phyloP scores from a whole-genome alignment of 2,329 filamentous ascomycete genomes.

The Epicoccum nigrum region DNA sequence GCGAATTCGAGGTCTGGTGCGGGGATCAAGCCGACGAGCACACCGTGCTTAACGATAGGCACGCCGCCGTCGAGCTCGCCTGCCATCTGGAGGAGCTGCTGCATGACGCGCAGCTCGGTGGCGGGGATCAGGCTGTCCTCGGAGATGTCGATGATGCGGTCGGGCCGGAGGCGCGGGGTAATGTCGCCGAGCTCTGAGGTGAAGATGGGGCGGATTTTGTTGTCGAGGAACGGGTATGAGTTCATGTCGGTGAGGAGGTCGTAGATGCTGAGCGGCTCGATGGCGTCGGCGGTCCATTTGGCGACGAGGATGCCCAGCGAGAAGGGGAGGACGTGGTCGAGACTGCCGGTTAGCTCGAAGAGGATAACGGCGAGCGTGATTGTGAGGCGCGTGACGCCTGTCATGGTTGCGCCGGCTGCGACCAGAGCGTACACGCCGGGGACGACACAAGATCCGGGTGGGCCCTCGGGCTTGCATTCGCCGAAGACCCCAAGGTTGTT shows the following conservation, averaged over 20 bases:
- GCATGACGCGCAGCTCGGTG: constrained; percentile 75
- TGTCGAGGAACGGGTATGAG: constrained; percentile 95
- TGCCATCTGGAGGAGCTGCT: constrained; percentile 79
- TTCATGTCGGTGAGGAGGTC: constrained; percentile 97
- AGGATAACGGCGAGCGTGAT: constrained; percentile 94
- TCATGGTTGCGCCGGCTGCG: constrained; percentile 96
- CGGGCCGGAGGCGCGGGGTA: constrained; percentile 73
- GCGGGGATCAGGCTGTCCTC: constrained; percentile 81
- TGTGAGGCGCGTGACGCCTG: constrained; percentile 89
- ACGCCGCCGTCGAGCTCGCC: constrained; percentile 93
- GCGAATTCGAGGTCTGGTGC: constrained; percentile 93
- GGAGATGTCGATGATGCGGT: constrained; percentile 87
- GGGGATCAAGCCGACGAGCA: constrained; percentile 89
- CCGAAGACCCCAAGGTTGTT: constrained; percentile 76
- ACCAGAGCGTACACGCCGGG: constrained; percentile 97
- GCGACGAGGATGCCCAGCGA: constrained; percentile 88
- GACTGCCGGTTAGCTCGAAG: constrained; percentile 92
- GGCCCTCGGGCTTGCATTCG: constrained; percentile 69
- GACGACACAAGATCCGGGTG: constrained; percentile 83
- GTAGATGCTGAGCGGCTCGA: constrained; percentile 94
- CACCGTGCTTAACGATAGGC: constrained; percentile 78
- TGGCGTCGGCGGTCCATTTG: constrained; percentile 97
- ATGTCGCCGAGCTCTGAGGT: constrained; percentile 89
- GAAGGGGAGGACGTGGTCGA: constrained; percentile 95
- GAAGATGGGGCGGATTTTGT: constrained; percentile 90